Percentiles rank a stretch among this genome's conserved stretches.
These are phyloP conservation scores for Albatrellus sp. DNA, from an alignment of 1,284 basidiomycete species.

Conservation along the genomic window DNA sequence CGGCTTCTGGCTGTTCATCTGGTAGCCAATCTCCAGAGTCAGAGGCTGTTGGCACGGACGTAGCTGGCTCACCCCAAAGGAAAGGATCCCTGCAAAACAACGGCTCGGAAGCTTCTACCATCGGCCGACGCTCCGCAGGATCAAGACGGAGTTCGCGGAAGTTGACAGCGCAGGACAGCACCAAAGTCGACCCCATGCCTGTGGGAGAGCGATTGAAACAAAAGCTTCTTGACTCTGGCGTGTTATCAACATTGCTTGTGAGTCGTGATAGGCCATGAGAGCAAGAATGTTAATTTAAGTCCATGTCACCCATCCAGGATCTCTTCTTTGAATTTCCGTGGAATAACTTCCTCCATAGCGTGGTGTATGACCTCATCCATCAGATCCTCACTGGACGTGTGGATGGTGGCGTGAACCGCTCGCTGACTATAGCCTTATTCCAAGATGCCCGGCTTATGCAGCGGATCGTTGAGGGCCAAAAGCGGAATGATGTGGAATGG, in stretches of 20 bases:
- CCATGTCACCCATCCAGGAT: conserved; percentile 34
- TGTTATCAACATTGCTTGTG: conserved; percentile 68
- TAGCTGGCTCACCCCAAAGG: conserved; percentile 4
- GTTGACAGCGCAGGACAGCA: conserved; percentile 22
- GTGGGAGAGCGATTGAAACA: conserved; percentile 74
- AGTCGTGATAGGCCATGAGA: conserved; percentile 18
- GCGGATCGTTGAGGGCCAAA: conserved; percentile 76
- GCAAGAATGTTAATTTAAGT: conserved; percentile 3
- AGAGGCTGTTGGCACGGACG: background rate
- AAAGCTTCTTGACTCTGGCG: conserved; percentile 57
- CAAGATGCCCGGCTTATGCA: conserved; percentile 69
- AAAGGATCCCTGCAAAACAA: conserved; percentile 17
- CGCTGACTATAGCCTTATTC: conserved; percentile 74
- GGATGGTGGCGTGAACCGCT: conserved; percentile 66
- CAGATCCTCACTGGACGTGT: conserved; percentile 87
- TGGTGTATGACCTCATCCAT: conserved; percentile 93
- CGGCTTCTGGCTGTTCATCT: background rate
- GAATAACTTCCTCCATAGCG: conserved; percentile 98
- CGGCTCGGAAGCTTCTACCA: conserved; percentile 23
- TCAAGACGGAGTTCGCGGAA: conserved; percentile 44
- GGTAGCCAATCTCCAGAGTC: background rate
- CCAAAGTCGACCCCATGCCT: conserved; percentile 21
- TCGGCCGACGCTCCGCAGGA: conserved; percentile 25
- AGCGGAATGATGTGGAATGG: conserved; percentile 65
- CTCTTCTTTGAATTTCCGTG: conserved; percentile 94